Base-by-base conservation (phyloP, 352 stramenopile genomes). In the Phytophthora pinifolia region DNA sequence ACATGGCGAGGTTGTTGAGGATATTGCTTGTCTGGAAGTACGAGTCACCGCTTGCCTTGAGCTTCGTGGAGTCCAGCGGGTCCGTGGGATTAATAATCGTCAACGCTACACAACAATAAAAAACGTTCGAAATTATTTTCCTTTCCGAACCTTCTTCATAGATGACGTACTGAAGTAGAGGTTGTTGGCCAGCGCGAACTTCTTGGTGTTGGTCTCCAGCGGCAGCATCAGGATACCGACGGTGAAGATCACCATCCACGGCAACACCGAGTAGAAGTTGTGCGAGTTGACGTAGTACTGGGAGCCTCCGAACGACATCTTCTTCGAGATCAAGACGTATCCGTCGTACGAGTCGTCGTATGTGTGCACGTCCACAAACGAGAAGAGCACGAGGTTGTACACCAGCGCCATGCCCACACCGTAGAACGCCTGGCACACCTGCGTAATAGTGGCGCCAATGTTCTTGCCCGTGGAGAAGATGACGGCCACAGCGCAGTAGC, bases 151-250 rank as follows among this genome's bases (percentile, higher is more conserved):
- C 20, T 22, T 22, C 3, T 22, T 22, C 20, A 3, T 22, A 22
- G 20, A 6, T 4, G 35, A 70, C 77, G 20, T 74, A 87, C 74
- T 74, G 59, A 93, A 93, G 69, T 83, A 93, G 29, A 93, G 73
- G 44, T 91, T 93, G 75, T 91, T 91, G 54, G 72, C 78, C 20
- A 91, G 34, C 37, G 81, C 77, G 44, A 90, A 92, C 62, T 90
- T 93, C 63, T 93, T 93, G n/a, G 79, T 89, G 62, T 88, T 93
- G 65, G 65, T 89, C 45, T 89, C 79, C 12, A 90, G 60, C 14
- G 83, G 83, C 22, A 88, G 43, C 34, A 89, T 34, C 30, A 91
- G 56, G 17, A 89, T 57, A 12, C 59, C 70, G 9, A 89, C 65
- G 1, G 77, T 92, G 65, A 89, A 92, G 10, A 83, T 48, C 41